Evolutionary conservation across 495 filamentous ascomycete genomes (phyloP).

Genomic region (Collariella sp.): DNA sequence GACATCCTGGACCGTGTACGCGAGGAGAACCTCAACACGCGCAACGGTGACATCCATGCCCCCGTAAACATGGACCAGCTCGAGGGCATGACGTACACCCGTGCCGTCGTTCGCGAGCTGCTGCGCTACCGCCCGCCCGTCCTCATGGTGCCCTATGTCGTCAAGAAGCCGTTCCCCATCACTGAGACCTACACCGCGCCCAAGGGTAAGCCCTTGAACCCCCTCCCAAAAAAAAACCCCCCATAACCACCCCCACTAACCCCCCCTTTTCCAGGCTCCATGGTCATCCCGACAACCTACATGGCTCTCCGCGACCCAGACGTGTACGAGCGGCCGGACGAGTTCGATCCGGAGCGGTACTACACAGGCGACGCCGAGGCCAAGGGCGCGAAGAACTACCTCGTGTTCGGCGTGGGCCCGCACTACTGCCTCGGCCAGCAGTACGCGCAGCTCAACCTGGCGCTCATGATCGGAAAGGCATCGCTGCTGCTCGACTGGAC

Average conservation of each 20-base stretch:
- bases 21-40: constrained; percentile 75
- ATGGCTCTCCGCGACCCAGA: constrained; percentile 89
- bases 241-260: neutral
- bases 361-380: constrained; percentile 79
- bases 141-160: constrained; percentile 93
- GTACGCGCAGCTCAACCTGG: constrained; percentile 85
- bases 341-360: constrained; percentile 88
- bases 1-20: constrained; percentile 85
- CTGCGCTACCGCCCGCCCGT: constrained; percentile 94
- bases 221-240: neutral
- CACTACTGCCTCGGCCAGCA: constrained; percentile 96
- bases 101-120: constrained; percentile 86
- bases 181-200: constrained; percentile 78
- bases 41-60: constrained; percentile 66
- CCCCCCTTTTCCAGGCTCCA: constrained; percentile 40
- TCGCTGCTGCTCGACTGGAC: constrained; percentile 84
- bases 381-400: constrained; percentile 88
- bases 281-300: constrained; percentile 88
- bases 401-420: constrained; percentile 92
- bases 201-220: constrained; percentile 45
- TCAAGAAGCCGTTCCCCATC: constrained; percentile 93
- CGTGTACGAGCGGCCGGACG: constrained; percentile 80
- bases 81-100: constrained; percentile 82
- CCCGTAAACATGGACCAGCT: constrained; percentile 72
- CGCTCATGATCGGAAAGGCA: constrained; percentile 90